Base-by-base conservation (phyloP, 2,329 filamentous ascomycete species). In the Phaeosphaeria sp. region DNA sequence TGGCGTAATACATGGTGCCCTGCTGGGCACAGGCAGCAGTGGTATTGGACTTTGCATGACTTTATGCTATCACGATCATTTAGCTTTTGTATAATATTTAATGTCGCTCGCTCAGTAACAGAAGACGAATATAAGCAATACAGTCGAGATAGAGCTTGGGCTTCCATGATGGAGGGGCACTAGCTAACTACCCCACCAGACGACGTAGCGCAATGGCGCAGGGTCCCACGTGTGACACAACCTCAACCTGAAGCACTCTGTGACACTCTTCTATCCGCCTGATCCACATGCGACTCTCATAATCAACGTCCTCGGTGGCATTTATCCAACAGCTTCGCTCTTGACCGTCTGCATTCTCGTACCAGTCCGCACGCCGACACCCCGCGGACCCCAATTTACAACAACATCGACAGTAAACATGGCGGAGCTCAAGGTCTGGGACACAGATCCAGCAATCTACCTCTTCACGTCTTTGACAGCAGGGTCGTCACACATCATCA, bases 401-500 rank as follows among this genome's bases (percentile, higher is more conserved):
- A 17, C n/a, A 49, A 11, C 46, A 39, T 2, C 30, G 40, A 53
- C 39, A 24, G 45, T 57, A 64, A 60, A 50, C 60, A 77, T 77
- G 72, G 56, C 67, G 40, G 79, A 81, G 55, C 76, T 82, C 61
- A 72, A 69, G 55, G 72, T 75, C 57, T 81, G 78, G 63, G 80
- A 82, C 57, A 77, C 76, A 56, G 80, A 82, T 64, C 77, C 78
- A 2, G 78, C 78, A 15, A 88, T 99, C 61, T 99, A 95, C 82
- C 90, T 99, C 70, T 97, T 96, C 81, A 98, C 95, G 59, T 98
- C 94, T 52, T 85, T 99, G 55, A 98, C 95, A 20, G 92, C 95
- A 57, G 95, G 95, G 64, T 97, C 93, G 42, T 96, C 93, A 22
- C 93, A 97, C 78, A 97, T 98, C 76, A 89, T 98, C 73, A 98